These are phyloP conservation scores for Blastobotrys buckinghamii DNA, from an alignment of 1,139 yeast genomes.

Conservation along the genomic window DNA sequence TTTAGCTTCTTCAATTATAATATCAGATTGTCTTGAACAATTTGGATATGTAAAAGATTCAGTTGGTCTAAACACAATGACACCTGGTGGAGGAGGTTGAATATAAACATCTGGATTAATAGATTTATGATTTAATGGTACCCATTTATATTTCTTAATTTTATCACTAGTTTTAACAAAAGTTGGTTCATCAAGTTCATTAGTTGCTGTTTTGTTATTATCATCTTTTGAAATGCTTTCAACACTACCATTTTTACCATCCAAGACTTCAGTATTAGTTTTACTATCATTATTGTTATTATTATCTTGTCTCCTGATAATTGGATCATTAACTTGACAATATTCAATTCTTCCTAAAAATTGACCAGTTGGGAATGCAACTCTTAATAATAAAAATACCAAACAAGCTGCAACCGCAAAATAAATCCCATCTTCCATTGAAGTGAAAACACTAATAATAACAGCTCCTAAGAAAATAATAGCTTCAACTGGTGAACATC, in stretches of 20 bases:
- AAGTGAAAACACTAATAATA: conserved; percentile 68
- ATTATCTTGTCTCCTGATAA: no score
- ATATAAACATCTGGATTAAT: conserved; percentile 56
- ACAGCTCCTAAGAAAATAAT: conserved; percentile 74
- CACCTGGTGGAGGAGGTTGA: conserved; percentile 84
- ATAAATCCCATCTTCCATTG: conserved; percentile 86
- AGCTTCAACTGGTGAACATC: conserved; percentile 68
- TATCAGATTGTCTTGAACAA: conserved; percentile 66
- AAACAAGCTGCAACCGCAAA: conserved; percentile 83
- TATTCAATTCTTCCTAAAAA: conserved; percentile 67
- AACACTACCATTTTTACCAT: not conserved
- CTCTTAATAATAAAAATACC: conserved; percentile 64
- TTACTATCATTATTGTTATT: conserved; percentile 23
- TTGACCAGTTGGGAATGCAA: conserved; percentile 75
- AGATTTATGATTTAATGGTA: conserved; percentile 56
- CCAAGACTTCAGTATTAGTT: not conserved
- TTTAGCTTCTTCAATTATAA: conserved; percentile 63
- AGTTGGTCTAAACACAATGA: conserved; percentile 73
- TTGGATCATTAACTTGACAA: conserved; percentile 43
- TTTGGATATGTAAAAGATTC: conserved; percentile 83
- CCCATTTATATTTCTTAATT: conserved; percentile 45
- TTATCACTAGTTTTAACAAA: conserved; percentile 7
- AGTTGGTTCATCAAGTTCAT: not conserved
- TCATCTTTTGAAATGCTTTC: not conserved
- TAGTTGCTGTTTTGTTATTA: not conserved